Evolutionary conservation across 164 flowering plant genomes (phyloP).

Genomic region (Aristolochia contorta): DNA sequence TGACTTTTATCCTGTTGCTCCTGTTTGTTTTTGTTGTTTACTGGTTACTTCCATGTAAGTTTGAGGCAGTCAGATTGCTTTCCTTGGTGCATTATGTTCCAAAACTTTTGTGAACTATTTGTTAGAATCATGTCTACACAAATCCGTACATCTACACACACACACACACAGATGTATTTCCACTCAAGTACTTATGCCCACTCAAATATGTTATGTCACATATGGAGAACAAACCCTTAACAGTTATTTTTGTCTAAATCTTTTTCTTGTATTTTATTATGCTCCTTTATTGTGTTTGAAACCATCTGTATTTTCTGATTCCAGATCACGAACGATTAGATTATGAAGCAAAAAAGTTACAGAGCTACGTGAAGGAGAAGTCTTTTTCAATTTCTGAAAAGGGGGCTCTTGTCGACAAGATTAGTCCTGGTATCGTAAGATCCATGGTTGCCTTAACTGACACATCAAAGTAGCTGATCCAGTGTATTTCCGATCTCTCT

Average conservation of each 20-base stretch:
- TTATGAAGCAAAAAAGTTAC: slow-evolving; percentile 57
- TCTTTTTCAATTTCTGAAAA: slow-evolving; percentile 53
- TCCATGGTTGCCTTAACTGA: slow-evolving; percentile 62
- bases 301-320: background rate
- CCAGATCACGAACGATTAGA: slow-evolving; percentile 72
- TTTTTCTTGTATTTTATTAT: background rate
- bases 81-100: background rate
- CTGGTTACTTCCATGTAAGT: background rate
- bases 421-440: slow-evolving; percentile 60
- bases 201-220: no score
- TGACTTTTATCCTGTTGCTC: background rate
- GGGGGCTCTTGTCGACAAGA: slow-evolving; percentile 71
- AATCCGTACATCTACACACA: no score
- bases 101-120: background rate
- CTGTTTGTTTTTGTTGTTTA: background rate
- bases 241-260: no score
- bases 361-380: slow-evolving; percentile 72
- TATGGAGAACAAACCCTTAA: no score
- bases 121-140: background rate
- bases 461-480: slow-evolving; percentile 30
- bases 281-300: background rate
- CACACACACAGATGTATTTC: no score
- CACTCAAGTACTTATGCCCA: no score
- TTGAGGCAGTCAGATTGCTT: background rate
- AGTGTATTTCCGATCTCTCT: background rate